Percentiles rank a stretch among this genome's conserved stretches.
Conservation (phyloP, 1,284 basidiomycete species). For the Uromyces viciae-fabae region DNA sequence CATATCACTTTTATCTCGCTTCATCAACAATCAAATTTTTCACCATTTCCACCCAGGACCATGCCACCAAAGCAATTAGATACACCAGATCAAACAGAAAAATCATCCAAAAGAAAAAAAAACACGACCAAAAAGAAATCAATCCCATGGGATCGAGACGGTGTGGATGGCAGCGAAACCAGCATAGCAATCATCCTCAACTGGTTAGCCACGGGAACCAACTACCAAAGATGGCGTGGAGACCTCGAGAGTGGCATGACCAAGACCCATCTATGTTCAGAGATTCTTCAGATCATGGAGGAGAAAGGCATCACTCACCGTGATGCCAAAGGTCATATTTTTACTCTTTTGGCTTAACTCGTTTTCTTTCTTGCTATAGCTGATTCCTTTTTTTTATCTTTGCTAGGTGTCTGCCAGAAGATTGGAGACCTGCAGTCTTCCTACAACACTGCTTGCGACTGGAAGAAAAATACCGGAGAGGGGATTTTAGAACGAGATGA, state of each 20-base stretch:
- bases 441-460: background rate
- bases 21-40: too few species aligned
- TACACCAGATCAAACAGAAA: too few species aligned
- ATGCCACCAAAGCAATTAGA: background rate
- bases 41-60: too few species aligned
- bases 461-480: background rate
- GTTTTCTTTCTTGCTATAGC: background rate
- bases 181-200: background rate
- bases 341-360: too few species aligned
- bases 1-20: too few species aligned
- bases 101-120: background rate
- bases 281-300: background rate
- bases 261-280: background rate
- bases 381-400: too few species aligned
- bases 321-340: background rate
- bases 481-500: background rate
- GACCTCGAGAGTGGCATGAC: background rate
- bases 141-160: background rate
- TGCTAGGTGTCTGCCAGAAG: background rate
- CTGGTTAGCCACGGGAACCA: background rate
- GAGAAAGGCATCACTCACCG: background rate
- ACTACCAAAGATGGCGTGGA: background rate
- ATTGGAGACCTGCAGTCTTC: slow-evolving; percentile 2
- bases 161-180: background rate
- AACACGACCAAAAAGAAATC: background rate